Evolutionary conservation across 1,284 basidiomycete genomes (phyloP).

Genomic region (Ustilago sp.): DNA sequence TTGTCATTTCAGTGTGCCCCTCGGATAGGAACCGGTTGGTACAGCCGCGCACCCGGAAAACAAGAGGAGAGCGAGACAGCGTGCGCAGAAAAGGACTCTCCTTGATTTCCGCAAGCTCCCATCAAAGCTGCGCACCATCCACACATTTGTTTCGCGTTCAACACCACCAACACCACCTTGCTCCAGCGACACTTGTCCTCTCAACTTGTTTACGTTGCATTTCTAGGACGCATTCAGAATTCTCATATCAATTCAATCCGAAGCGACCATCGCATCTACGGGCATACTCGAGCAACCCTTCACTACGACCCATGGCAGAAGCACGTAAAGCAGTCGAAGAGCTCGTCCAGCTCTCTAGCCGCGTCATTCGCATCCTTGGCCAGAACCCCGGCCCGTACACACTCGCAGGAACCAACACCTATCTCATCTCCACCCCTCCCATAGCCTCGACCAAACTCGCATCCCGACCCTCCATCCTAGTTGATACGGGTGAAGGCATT

Average conservation of each 20-base stretch:
- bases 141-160: not conserved
- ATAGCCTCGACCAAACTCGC: conserved; percentile 59
- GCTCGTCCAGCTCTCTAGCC: conserved; percentile 43
- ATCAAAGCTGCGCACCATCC: not conserved
- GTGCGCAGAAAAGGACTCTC: not conserved
- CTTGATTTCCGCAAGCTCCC: not conserved
- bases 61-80: not conserved
- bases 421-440: conserved; percentile 76
- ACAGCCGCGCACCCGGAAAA: not conserved
- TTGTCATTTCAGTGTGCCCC: not conserved
- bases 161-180: not conserved
- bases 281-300: no score
- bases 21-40: not conserved
- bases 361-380: conserved; percentile 71
- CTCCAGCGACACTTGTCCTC: not conserved
- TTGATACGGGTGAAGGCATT: conserved; percentile 89
- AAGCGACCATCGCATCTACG: no score
- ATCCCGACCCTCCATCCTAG: conserved; percentile 78
- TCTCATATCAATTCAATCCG: no score
- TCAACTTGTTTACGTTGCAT: no score
- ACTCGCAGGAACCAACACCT: conserved; percentile 90
- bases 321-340: conserved; percentile 49
- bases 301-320: conserved; percentile 45
- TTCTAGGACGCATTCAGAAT: no score
- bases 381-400: conserved; percentile 93